A percentile compares a stretch with the other conserved stretches of the same genome.
These are phyloP conservation scores for Trichophyton schoenleinii DNA, from an alignment of 2,329 filamentous ascomycete genomes.

Conservation along the genomic window DNA sequence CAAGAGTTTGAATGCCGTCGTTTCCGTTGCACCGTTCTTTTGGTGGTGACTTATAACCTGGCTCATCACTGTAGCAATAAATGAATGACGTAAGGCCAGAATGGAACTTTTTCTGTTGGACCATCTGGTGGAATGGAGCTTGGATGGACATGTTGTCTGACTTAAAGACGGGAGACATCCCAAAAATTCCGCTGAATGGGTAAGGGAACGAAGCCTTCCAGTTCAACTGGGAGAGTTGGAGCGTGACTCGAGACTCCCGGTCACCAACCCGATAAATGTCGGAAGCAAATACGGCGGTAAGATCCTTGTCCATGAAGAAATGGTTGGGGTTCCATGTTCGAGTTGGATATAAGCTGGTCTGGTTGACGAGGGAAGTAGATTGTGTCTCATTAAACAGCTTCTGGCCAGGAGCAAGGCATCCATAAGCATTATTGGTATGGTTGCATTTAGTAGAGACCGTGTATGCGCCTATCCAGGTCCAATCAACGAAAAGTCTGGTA, in stretches of 20 bases:
- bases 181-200: slow-evolving; percentile 11
- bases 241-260: slow-evolving; percentile 5
- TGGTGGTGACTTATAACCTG: slow-evolving; percentile 6
- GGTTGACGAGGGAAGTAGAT: slow-evolving; percentile 9
- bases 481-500: slow-evolving; percentile 11
- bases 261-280: slow-evolving; percentile 10
- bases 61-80: slow-evolving; percentile 14
- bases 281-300: slow-evolving; percentile 9
- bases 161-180: slow-evolving; percentile 13
- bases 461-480: slow-evolving; percentile 13
- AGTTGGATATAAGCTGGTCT: slow-evolving; percentile 7
- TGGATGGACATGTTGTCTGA: slow-evolving; percentile 10
- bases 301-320: slow-evolving; percentile 12
- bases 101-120: slow-evolving; percentile 7
- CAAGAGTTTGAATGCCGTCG: slow-evolving; percentile 14
- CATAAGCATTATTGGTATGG: slow-evolving; percentile 7
- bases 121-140: slow-evolving; percentile 13
- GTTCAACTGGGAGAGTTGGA: slow-evolving; percentile 11
- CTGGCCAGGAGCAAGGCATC: slow-evolving; percentile 10
- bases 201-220: slow-evolving; percentile 6
- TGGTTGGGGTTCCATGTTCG: slow-evolving; percentile 14
- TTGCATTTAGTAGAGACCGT: slow-evolving; percentile 9
- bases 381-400: slow-evolving; percentile 11
- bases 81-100: slow-evolving; percentile 11
- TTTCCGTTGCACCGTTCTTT: slow-evolving; percentile 12